phyloP scores from a whole-genome alignment of 2,329 filamentous ascomycete genomes.

The Fusarium sp. region DNA sequence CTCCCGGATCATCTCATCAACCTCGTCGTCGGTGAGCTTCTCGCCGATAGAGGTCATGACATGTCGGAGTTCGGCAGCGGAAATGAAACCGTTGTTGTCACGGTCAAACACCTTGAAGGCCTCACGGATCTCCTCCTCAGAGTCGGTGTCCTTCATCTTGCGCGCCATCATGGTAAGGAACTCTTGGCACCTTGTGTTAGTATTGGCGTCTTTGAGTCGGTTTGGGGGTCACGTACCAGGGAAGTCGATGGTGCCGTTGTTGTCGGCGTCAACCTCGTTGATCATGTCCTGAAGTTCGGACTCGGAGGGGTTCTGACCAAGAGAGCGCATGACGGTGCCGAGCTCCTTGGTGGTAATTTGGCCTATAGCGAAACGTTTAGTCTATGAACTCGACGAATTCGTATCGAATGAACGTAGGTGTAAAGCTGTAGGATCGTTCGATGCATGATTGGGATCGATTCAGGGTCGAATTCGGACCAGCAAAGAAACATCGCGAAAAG shows the following conservation, averaged over 20 bases:
- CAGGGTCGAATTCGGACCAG: constrained; percentile 25
- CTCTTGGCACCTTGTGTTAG: constrained; percentile 66
- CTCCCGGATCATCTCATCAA: constrained; percentile 94
- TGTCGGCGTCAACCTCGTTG: constrained; percentile 93
- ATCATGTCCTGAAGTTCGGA: constrained; percentile 95
- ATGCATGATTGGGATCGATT: constrained; percentile 21
- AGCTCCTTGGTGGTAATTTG: constrained; percentile 94
- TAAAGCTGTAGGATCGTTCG: constrained; percentile 1
- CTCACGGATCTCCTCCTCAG: constrained; percentile 90
- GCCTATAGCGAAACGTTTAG: constrained; percentile 65
- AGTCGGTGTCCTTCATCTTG: constrained; percentile 95
- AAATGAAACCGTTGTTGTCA: constrained; percentile 94
- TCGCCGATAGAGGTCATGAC: constrained; percentile 95
- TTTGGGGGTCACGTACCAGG: constrained; percentile 72
- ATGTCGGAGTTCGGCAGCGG: constrained; percentile 87
- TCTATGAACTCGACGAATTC: constrained; percentile 25
- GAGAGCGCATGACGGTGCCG: constrained; percentile 90
- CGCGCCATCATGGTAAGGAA: constrained; percentile 95
- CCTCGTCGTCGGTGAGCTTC: constrained; percentile 91
- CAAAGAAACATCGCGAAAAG: constrained; percentile 29
- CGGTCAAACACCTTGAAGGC: constrained; percentile 92
- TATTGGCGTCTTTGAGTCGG: constrained; percentile 1
- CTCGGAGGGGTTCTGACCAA: constrained; percentile 91
- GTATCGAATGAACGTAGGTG: constrained; percentile 11
- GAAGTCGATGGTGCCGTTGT: constrained; percentile 94